Evolutionary conservation across 2,329 filamentous ascomycete species (phyloP).

Genomic region (Metarhizium anisopliae): DNA sequence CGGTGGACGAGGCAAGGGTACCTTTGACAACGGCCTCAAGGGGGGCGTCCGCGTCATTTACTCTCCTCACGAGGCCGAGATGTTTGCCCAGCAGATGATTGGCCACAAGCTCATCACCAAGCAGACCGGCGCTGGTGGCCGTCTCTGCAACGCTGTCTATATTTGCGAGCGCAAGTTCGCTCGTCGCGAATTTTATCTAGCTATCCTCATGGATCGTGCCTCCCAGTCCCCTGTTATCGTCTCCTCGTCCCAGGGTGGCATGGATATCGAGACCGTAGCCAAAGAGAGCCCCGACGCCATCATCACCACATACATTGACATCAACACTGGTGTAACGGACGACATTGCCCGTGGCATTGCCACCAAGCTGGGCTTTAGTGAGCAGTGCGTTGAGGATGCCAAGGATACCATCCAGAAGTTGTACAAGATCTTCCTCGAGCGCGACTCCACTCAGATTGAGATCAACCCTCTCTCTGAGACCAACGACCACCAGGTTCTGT

Average conservation of each 20-base stretch:
- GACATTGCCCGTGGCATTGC: conserved; percentile 88
- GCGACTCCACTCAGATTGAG: conserved; percentile 97
- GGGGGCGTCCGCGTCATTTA: conserved; percentile 98
- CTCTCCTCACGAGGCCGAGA: conserved; percentile 90
- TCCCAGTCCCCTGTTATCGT: conserved; percentile 92
- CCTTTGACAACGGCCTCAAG: conserved; percentile 97
- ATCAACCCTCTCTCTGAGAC: conserved; percentile 99
- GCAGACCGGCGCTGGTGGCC: conserved; percentile 89
- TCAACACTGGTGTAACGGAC: conserved; percentile 90
- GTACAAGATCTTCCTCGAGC: conserved; percentile 97
- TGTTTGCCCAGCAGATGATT: conserved; percentile 99
- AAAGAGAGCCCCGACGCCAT: conserved; percentile 97
- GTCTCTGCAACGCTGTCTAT: conserved; percentile 94
- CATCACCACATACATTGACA: conserved; percentile 86
- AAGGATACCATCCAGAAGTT: conserved; percentile 97
- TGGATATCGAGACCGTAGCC: conserved; percentile 98
- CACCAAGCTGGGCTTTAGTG: conserved; percentile 88
- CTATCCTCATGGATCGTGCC: conserved; percentile 93
- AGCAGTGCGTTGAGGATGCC: conserved; percentile 93
- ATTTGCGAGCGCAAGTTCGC: conserved; percentile 99
- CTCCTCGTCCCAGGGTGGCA: conserved; percentile 94
- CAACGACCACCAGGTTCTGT: conserved; percentile 93
- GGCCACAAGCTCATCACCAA: conserved; percentile 99
- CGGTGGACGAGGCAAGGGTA: conserved; percentile 94
- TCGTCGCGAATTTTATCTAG: conserved; percentile 97